phyloP scores from a whole-genome alignment of 768 basidiomycete species.

The Phanerochaete sordida region DNA sequence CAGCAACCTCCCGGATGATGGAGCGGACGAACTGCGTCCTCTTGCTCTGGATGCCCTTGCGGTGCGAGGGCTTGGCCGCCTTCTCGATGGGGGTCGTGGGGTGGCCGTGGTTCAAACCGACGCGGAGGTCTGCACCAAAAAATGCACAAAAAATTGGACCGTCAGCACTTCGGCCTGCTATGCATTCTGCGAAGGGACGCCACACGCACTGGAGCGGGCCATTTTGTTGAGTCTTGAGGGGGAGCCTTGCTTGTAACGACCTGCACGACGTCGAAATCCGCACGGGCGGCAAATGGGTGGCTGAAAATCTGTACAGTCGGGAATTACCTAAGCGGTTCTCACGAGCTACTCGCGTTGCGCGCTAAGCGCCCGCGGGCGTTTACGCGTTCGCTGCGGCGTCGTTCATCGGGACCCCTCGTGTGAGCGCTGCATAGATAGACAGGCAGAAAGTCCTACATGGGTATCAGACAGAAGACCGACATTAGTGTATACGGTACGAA shows the following conservation, averaged over 20 bases:
- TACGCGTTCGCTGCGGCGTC: background rate
- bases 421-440: background rate
- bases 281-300: constrained; percentile 31
- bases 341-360: background rate
- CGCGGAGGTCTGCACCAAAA: constrained; percentile 64
- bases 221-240: constrained; percentile 66
- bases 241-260: constrained; percentile 18
- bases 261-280: constrained; percentile 15
- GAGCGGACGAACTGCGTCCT: constrained; percentile 94
- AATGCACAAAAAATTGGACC: background rate
- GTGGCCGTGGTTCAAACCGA: constrained; percentile 85
- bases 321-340: constrained; percentile 7
- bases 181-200: background rate
- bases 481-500: constrained; percentile 2
- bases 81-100: constrained; percentile 83
- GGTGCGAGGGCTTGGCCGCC: constrained; percentile 74
- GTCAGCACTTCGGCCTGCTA: background rate
- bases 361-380: background rate
- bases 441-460: background rate
- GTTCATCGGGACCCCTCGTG: background rate
- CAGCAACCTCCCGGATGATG: constrained; percentile 94
- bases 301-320: constrained; percentile 57
- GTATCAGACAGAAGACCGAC: background rate
- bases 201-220: constrained; percentile 69
- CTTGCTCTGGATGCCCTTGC: constrained; percentile 87